phyloP scores from a whole-genome alignment of 164 flowering plant species.

The Chimonanthus praecox region DNA sequence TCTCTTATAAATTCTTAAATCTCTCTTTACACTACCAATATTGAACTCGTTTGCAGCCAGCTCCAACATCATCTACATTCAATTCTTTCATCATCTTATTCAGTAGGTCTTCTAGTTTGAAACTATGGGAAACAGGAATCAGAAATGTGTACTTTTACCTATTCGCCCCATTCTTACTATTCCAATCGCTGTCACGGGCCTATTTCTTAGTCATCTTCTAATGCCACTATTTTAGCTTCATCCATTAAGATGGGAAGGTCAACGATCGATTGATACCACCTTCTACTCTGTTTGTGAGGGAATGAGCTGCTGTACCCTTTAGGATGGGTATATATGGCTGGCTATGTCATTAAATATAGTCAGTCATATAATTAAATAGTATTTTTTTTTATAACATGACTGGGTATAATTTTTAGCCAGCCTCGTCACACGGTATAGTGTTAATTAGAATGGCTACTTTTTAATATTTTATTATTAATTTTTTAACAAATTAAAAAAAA shows the following conservation, averaged over 20 bases:
- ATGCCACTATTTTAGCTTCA: background rate
- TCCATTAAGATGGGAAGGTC: background rate
- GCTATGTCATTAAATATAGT: too few relatives aligned
- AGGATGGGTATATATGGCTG: too few relatives aligned
- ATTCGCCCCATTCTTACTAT: constrained; percentile 3
- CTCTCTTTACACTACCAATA: too few relatives aligned
- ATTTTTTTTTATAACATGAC: too few relatives aligned
- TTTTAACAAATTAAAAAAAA: too few relatives aligned
- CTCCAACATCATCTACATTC: background rate
- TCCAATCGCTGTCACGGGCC: background rate
- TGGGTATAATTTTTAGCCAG: too few relatives aligned
- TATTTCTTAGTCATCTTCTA: background rate
- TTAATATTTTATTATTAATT: too few relatives aligned
- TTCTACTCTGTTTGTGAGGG: background rate
- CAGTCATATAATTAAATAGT: too few relatives aligned
- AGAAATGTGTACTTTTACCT: background rate
- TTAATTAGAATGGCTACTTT: too few relatives aligned
- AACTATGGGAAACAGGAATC: background rate
- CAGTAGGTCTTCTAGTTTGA: background rate
- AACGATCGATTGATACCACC: background rate
- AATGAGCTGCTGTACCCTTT: background rate
- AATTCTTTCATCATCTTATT: background rate
- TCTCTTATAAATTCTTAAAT: background rate
- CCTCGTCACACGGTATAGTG: too few relatives aligned
- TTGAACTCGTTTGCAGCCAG: too few relatives aligned